Conservation (phyloP, 768 basidiomycete genomes). For the Agaricus subrufescens region DNA sequence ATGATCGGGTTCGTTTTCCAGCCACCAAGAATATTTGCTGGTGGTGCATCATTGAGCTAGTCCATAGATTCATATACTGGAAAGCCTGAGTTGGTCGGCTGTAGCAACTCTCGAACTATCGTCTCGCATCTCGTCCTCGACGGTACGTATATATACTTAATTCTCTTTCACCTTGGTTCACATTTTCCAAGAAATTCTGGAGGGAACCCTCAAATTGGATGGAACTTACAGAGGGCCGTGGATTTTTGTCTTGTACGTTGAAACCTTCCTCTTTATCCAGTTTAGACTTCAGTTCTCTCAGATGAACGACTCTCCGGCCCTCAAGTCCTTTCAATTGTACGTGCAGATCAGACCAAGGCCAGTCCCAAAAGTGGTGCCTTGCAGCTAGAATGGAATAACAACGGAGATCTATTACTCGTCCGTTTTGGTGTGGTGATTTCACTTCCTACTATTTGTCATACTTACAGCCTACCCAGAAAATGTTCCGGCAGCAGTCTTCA, state of each 20-base stretch:
- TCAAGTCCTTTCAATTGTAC: conserved; percentile 43
- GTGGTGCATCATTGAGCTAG: conserved; percentile 4
- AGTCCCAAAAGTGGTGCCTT: conserved; percentile 62
- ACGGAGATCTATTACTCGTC: conserved; percentile 67
- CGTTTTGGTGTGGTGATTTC: conserved; percentile 54
- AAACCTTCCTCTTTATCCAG: not conserved
- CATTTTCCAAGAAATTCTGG: conserved; percentile 62
- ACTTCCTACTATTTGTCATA: not conserved
- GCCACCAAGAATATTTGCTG: not conserved
- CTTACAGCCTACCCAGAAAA: conserved; percentile 39
- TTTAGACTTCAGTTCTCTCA: conserved; percentile 18
- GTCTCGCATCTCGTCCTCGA: conserved; percentile 48
- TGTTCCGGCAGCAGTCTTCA: conserved; percentile 56
- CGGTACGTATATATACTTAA: conserved; percentile 36
- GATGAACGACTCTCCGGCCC: conserved; percentile 64
- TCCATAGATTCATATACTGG: conserved; percentile 66
- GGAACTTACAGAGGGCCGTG: conserved; percentile 76
- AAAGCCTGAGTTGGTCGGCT: conserved; percentile 70
- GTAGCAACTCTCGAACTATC: conserved; percentile 60
- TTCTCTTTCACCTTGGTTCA: not conserved
- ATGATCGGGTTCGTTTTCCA: conserved; percentile 62
- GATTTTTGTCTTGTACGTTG: conserved; percentile 78
- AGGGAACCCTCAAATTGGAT: conserved; percentile 84
- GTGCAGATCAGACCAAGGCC: conserved; percentile 56
- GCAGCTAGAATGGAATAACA: conserved; percentile 80